Conservation (phyloP, 2,329 filamentous ascomycete genomes). For the Colletotrichum tropicicola region DNA sequence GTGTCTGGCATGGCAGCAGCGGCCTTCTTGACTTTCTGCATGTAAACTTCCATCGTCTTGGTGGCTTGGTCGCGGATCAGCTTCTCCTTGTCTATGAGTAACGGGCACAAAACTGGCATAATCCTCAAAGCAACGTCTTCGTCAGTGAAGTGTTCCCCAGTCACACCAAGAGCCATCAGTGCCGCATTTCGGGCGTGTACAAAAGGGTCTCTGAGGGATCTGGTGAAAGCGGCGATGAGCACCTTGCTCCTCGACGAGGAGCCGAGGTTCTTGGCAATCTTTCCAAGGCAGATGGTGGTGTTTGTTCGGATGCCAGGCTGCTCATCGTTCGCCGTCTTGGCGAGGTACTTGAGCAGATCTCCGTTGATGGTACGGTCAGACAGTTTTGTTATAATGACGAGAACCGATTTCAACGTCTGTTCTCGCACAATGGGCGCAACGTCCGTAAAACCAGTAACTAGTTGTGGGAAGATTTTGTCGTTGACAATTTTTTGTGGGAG, state of each 20-base stretch:
- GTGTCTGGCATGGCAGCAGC: slow-evolving; percentile 82
- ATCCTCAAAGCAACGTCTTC: slow-evolving; percentile 89
- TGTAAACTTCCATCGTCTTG: slow-evolving; percentile 87
- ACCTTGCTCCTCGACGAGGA: slow-evolving; percentile 85
- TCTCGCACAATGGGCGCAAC: slow-evolving; percentile 90
- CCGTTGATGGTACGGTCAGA: slow-evolving; percentile 94
- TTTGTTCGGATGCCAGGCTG: slow-evolving; percentile 98
- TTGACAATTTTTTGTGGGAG: slow-evolving; percentile 89
- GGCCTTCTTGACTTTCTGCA: slow-evolving; percentile 84
- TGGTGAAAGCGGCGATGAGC: slow-evolving; percentile 88
- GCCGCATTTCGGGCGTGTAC: slow-evolving; percentile 92
- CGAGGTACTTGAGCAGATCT: slow-evolving; percentile 87
- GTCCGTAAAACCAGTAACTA: slow-evolving; percentile 96
- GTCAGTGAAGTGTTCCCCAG: slow-evolving; percentile 84
- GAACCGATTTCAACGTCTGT: slow-evolving; percentile 93
- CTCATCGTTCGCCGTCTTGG: slow-evolving; percentile 96
- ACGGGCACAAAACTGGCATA: slow-evolving; percentile 83
- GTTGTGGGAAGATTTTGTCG: slow-evolving; percentile 95
- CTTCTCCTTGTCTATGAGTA: slow-evolving; percentile 94
- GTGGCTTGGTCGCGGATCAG: slow-evolving; percentile 90
- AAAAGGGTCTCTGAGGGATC: slow-evolving; percentile 91
- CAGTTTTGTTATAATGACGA: slow-evolving; percentile 87
- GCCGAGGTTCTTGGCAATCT: slow-evolving; percentile 91
- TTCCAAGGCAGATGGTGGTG: slow-evolving; percentile 96
- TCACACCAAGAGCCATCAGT: slow-evolving; percentile 85